Evolutionary conservation across 2,329 filamentous ascomycete species (phyloP).

Genomic region (Penicillium expansum): DNA sequence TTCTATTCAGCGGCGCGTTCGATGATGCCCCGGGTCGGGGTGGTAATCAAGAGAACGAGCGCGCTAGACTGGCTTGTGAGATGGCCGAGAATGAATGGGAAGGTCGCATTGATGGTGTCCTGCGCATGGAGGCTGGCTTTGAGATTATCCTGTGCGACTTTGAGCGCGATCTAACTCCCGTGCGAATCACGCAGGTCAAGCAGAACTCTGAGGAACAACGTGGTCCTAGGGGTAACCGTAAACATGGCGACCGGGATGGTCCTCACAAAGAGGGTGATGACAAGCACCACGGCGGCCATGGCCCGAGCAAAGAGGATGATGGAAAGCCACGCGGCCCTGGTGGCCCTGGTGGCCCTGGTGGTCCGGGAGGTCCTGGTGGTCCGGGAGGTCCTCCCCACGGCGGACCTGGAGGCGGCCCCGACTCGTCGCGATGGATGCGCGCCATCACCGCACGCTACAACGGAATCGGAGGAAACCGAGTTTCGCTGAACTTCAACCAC

Average conservation of each 20-base stretch:
- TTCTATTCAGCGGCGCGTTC: slow-evolving; percentile 51
- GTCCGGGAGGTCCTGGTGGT: no score
- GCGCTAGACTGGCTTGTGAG: slow-evolving; percentile 57
- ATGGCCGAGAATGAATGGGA: slow-evolving; percentile 52
- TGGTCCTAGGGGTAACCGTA: not conserved
- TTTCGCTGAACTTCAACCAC: slow-evolving; percentile 47
- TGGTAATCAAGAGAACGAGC: slow-evolving; percentile 45
- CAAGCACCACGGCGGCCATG: not conserved
- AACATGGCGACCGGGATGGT: not conserved
- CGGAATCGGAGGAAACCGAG: slow-evolving; percentile 40
- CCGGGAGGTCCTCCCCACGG: no score
- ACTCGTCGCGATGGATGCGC: slow-evolving; percentile 17
- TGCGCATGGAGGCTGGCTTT: slow-evolving; percentile 69
- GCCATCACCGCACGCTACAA: slow-evolving; percentile 33
- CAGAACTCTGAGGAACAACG: not conserved
- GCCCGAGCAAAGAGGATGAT: not conserved
- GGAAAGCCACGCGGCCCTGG: not conserved
- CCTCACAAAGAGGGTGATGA: not conserved
- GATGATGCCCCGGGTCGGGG: not conserved
- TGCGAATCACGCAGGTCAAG: slow-evolving; percentile 33
- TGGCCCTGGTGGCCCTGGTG: no score
- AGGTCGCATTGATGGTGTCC: slow-evolving; percentile 57
- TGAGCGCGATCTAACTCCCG: slow-evolving; percentile 37
- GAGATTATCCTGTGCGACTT: slow-evolving; percentile 70
- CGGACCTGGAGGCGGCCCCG: not conserved